These are phyloP conservation scores for Geosiphon pyriformis DNA, from an alignment of 192 early-diverging fungal species.

Conservation along the genomic window DNA sequence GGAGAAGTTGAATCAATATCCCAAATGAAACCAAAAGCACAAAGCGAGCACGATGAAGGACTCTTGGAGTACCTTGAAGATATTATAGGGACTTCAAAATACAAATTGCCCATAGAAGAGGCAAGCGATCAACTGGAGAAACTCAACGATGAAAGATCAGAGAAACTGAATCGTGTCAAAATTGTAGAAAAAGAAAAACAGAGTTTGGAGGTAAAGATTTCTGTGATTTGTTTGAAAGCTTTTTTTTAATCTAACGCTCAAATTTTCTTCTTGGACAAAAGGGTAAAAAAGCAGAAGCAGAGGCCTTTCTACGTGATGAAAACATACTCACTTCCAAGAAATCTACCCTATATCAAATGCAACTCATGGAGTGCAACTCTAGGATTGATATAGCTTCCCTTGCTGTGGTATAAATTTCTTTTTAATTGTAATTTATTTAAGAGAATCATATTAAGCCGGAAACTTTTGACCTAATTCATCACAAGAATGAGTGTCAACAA, in stretches of 20 bases:
- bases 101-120: slow-evolving; percentile 81
- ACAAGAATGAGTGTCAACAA: slow-evolving; percentile 46
- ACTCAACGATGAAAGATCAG: slow-evolving; percentile 70
- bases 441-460: not conserved
- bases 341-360: slow-evolving; percentile 71
- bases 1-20: slow-evolving; percentile 99
- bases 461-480: not conserved
- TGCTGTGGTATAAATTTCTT: slow-evolving; percentile 35
- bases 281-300: slow-evolving; percentile 75
- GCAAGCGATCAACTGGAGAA: slow-evolving; percentile 62
- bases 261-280: slow-evolving; percentile 17
- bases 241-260: slow-evolving; percentile 11
- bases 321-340: slow-evolving; percentile 70
- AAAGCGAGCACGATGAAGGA: slow-evolving; percentile 88
- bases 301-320: slow-evolving; percentile 71
- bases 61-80: slow-evolving; percentile 97
- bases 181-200: slow-evolving; percentile 86
- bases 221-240: too few species aligned
- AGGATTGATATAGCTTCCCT: slow-evolving; percentile 43
- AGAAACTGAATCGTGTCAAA: slow-evolving; percentile 79
- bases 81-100: slow-evolving; percentile 91
- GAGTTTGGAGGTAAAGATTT: slow-evolving; percentile 56
- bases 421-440: not conserved
- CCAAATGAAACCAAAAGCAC: slow-evolving; percentile 94
- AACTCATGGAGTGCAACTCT: slow-evolving; percentile 54